A percentile compares a stretch with the other conserved stretches of the same genome.
Evolutionary conservation across 2,329 filamentous ascomycete species (phyloP).

Genomic region (Dactylonectria estremocensis): DNA sequence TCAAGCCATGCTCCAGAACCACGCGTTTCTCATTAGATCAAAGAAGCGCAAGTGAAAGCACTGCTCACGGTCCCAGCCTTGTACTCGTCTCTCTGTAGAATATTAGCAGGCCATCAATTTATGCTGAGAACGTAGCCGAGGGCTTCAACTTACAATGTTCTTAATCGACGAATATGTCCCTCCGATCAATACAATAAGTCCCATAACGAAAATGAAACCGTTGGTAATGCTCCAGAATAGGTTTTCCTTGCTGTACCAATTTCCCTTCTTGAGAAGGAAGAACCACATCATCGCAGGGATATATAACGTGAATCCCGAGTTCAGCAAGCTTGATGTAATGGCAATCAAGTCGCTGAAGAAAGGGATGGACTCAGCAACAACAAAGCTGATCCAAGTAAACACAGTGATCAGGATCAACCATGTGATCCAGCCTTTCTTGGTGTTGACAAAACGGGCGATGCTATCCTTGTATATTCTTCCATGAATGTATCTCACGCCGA

Average conservation of each 20-base stretch:
- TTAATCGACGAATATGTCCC: slow-evolving; percentile 32
- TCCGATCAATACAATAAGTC: slow-evolving; percentile 27
- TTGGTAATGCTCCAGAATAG: slow-evolving; percentile 28
- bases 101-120: background rate
- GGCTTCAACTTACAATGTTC: slow-evolving; percentile 32
- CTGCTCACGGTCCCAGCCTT: slow-evolving; percentile 23
- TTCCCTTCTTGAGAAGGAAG: slow-evolving; percentile 50
- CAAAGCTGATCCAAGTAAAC: slow-evolving; percentile 60
- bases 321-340: slow-evolving; percentile 62
- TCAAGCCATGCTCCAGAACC: background rate
- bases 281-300: slow-evolving; percentile 57
- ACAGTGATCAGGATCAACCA: slow-evolving; percentile 72
- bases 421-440: slow-evolving; percentile 51
- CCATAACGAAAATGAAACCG: slow-evolving; percentile 27
- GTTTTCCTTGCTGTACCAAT: slow-evolving; percentile 33
- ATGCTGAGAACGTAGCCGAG: background rate
- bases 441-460: slow-evolving; percentile 39
- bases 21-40: background rate
- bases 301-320: slow-evolving; percentile 58
- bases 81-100: slow-evolving; percentile 20
- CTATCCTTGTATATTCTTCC: slow-evolving; percentile 43
- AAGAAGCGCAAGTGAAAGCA: slow-evolving; percentile 24
- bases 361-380: slow-evolving; percentile 78
- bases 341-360: slow-evolving; percentile 78
- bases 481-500: slow-evolving; percentile 55